A percentile compares a stretch with the other conserved stretches of the same genome.
Evolutionary conservation across 805 yeast genomes (phyloP).

Genomic region (Lipomyces spencermartinsiae): DNA sequence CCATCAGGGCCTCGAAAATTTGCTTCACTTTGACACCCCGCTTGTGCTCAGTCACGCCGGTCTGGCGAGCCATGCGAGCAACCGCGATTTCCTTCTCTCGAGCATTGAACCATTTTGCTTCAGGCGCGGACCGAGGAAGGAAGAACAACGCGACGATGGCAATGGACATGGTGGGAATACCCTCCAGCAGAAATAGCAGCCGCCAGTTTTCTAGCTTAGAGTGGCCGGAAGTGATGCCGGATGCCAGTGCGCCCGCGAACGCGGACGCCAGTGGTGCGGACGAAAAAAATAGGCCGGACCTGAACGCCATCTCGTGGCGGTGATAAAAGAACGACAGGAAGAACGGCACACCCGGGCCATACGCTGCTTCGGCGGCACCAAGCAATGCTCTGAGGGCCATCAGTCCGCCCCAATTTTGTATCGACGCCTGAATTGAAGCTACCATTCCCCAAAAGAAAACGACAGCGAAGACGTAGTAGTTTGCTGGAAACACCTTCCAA

Average conservation of each 20-base stretch:
- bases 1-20: background rate
- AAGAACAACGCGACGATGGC: constrained; percentile 51
- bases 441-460: constrained; percentile 34
- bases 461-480: constrained; percentile 43
- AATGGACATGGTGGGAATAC: constrained; percentile 47
- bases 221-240: constrained; percentile 51
- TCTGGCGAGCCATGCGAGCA: background rate
- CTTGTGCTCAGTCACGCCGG: background rate
- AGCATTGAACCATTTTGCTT: background rate
- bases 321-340: constrained; percentile 51
- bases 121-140: constrained; percentile 72
- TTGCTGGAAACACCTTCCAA: constrained; percentile 43
- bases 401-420: background rate
- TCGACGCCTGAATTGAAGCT: background rate
- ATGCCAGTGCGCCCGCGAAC: constrained; percentile 50
- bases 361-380: constrained; percentile 52
- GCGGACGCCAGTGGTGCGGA: constrained; percentile 50
- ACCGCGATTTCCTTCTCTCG: background rate
- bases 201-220: constrained; percentile 54
- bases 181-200: constrained; percentile 62
- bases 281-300: constrained; percentile 49
- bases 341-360: constrained; percentile 51
- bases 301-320: constrained; percentile 48
- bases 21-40: background rate
- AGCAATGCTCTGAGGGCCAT: constrained; percentile 41